Evolutionary conservation across 257 asterid genomes (phyloP).

Genomic region (Solanum ossicruentum): DNA sequence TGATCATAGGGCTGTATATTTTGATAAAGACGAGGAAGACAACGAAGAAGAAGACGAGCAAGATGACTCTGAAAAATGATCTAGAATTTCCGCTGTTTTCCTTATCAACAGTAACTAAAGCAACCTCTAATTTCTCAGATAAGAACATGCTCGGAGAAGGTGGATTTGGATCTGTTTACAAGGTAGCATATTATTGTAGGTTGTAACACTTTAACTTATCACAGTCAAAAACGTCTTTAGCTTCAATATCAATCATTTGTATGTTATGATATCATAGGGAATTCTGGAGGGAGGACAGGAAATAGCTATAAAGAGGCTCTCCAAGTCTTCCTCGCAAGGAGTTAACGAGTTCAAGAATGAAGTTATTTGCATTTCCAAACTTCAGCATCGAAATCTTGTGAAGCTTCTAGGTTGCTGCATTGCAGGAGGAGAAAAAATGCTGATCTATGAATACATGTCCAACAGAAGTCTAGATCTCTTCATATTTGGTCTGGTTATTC

Average conservation of each 20-base stretch:
- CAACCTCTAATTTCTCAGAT: constrained; percentile 10
- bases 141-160: constrained; percentile 18
- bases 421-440: constrained; percentile 9
- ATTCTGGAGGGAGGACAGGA: constrained; percentile 6
- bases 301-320: constrained; percentile 28
- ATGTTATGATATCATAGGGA: constrained; percentile 3
- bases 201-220: too few species aligned
- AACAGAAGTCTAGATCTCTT: constrained; percentile 17
- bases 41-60: background rate
- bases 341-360: constrained; percentile 27
- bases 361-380: background rate
- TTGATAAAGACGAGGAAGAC: background rate
- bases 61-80: background rate
- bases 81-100: constrained; percentile 13
- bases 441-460: background rate
- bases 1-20: background rate
- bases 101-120: constrained; percentile 5
- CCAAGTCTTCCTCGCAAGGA: constrained; percentile 21
- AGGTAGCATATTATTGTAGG: background rate
- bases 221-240: too few species aligned
- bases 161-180: constrained; percentile 22
- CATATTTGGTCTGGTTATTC: constrained; percentile 15
- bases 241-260: background rate
- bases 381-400: constrained; percentile 5
- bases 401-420: constrained; percentile 30